A percentile compares a stretch with the other conserved stretches of the same genome.
These are phyloP conservation scores for Heterobasidion occidentale DNA, from an alignment of 1,284 basidiomycete genomes.

Conservation along the genomic window DNA sequence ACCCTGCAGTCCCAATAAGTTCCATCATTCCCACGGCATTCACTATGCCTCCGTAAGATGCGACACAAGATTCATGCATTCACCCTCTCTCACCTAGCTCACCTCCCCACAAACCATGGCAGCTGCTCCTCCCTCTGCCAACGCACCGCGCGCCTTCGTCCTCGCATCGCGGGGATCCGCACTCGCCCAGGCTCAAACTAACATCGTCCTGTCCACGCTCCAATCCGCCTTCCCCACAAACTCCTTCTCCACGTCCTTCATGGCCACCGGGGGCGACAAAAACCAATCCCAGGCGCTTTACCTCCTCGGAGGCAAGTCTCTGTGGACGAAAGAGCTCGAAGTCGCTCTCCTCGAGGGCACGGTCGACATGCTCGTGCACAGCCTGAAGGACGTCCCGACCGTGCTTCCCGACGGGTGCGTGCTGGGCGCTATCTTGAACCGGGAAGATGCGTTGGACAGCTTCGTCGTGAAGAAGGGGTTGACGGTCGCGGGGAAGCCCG, in stretches of 20 bases:
- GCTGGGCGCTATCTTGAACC: conserved; percentile 79
- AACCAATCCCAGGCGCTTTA: conserved; percentile 82
- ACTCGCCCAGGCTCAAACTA: conserved; percentile 84
- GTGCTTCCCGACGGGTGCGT: conserved; percentile 78
- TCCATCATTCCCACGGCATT: not conserved
- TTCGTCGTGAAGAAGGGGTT: conserved; percentile 81
- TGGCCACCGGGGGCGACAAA: conserved; percentile 88
- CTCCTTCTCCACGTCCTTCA: conserved; percentile 71
- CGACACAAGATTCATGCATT: not conserved
- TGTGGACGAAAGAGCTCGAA: conserved; percentile 97
- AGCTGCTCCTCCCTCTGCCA: conserved; percentile 5
- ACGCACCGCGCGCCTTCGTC: conserved; percentile 33
- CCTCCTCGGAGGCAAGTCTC: conserved; percentile 75
- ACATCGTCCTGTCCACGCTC: conserved; percentile 59
- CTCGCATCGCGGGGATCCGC: conserved; percentile 83
- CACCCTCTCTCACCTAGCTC: not conserved
- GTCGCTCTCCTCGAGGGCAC: conserved; percentile 63
- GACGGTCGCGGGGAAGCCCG: conserved; percentile 62
- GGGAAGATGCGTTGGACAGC: conserved; percentile 88
- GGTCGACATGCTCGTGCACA: conserved; percentile 93
- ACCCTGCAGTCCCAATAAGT: not conserved
- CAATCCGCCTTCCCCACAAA: conserved; percentile 35
- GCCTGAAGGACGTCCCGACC: conserved; percentile 93
- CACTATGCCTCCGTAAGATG: not conserved
- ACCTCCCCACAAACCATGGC: not conserved